Evolutionary conservation across 1,139 yeast species (phyloP), one percentile per base, ranked within the genome.

Genomic region (Hyphopichia fennica): DNA sequence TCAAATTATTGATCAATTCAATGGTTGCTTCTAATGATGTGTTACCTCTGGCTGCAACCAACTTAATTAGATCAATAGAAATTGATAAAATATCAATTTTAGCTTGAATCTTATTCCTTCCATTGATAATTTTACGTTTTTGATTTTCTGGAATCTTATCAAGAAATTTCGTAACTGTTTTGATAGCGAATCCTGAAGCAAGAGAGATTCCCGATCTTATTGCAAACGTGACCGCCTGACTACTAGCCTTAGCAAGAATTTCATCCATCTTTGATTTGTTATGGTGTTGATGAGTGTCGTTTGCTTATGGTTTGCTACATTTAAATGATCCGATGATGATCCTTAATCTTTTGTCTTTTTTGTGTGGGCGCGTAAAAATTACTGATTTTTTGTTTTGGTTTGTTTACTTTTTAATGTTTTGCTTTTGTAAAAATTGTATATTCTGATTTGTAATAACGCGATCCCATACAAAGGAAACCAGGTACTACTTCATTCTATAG

Each of bases 151-250:
- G 93, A 20, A 85, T 74, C 45, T 75, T 73, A 31, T 78, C 83
- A 39, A 85, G 65, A 47, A 84, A 75, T 40, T 73, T 76, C 15
- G 81, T 62, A 15, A 86, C 78, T 0, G 87, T 81, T 48, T 79
- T 82, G 41, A 87, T 75, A 16, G 93, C 93, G 62, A 81, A 87
- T 0, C 87, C 82, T 0, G 91, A 81, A 0, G 95, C 95, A 28
- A 86, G 55, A 0, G 90, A 81, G 20, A 87, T 80, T 0, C 95
- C 90, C 1, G 93, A 85, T 44, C 87, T 68, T 34, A 87, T 82
- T 10, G 95, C 95, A 65, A 87, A 84, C 2, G 90, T 79, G 9
- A 87, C 88, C 1, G 89, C 89, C 51, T 87, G 93, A 43, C 80
- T 81, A 27, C 91, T 85, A 3, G 95, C 95, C 63, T 81, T 76